These are phyloP conservation scores for Fusarium coicis DNA, from an alignment of 2,329 filamentous ascomycete species.

Conservation along the genomic window DNA sequence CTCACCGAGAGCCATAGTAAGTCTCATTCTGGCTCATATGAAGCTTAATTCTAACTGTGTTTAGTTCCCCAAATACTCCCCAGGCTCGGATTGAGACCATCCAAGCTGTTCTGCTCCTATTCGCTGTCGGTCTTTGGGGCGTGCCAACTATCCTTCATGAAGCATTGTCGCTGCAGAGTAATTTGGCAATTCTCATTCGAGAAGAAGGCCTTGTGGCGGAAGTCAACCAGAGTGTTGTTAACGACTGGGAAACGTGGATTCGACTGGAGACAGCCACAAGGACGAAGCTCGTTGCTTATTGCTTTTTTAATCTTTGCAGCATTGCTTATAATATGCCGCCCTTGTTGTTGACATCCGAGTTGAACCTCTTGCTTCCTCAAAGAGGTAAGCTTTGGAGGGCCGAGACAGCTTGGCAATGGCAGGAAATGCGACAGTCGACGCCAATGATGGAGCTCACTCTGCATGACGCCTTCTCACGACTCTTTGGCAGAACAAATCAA, in stretches of 20 bases:
- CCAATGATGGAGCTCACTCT: conserved; percentile 63
- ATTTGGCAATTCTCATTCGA: conserved; percentile 66
- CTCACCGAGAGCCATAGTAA: conserved; percentile 69
- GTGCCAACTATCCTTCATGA: conserved; percentile 70
- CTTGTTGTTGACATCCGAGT: conserved; percentile 66
- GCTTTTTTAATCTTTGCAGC: conserved; percentile 71
- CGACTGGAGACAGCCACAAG: conserved; percentile 66
- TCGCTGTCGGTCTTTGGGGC: conserved; percentile 70
- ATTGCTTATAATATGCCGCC: conserved; percentile 71
- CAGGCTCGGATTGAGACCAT: conserved; percentile 72
- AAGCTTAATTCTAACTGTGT: conserved; percentile 1
- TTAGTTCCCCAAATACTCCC: conserved; percentile 67
- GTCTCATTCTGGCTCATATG: conserved; percentile 35
- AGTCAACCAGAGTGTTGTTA: conserved; percentile 56
- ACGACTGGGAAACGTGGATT: conserved; percentile 70
- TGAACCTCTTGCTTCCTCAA: conserved; percentile 66
- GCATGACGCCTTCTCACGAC: conserved; percentile 65
- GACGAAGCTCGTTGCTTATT: conserved; percentile 70
- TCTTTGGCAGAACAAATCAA: conserved; percentile 64
- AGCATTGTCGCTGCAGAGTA: conserved; percentile 68
- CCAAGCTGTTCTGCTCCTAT: conserved; percentile 70
- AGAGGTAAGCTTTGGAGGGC: conserved; percentile 67
- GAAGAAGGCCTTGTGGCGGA: conserved; percentile 66
- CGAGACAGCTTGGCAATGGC: conserved; percentile 69
- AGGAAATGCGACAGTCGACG: conserved; percentile 64